Evolutionary conservation across 768 basidiomycete genomes (phyloP).

Genomic region (Phaeotremella skinneri): DNA sequence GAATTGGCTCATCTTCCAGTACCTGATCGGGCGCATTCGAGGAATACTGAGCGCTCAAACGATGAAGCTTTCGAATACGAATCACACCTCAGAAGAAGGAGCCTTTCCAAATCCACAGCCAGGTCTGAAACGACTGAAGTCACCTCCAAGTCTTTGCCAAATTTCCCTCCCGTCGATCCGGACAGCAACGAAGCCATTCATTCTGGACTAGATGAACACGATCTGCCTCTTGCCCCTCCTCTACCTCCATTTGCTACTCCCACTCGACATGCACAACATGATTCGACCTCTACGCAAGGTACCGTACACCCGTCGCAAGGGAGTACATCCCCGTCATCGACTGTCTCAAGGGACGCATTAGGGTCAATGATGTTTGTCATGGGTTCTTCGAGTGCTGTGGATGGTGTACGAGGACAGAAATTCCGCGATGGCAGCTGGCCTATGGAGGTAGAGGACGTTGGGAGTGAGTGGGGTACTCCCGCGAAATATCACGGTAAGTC

Average conservation of each 20-base stretch:
- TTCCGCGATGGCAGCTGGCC: constrained; percentile 28
- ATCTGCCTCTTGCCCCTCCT: constrained; percentile 17
- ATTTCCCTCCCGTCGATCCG: not conserved
- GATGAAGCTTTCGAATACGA: constrained; percentile 49
- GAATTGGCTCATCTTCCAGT: constrained; percentile 13
- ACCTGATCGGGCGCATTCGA: constrained; percentile 35
- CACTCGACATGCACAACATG: constrained; percentile 20
- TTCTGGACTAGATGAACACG: constrained; percentile 3
- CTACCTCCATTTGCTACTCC: constrained; percentile 29
- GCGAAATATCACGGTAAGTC: constrained; percentile 32
- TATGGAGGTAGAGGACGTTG: constrained; percentile 29
- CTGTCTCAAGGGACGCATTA: constrained; percentile 28
- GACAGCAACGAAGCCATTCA: no score
- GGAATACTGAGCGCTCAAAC: constrained; percentile 35
- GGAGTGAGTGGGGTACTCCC: constrained; percentile 46
- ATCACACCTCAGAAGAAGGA: constrained; percentile 41
- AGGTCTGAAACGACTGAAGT: constrained; percentile 9
- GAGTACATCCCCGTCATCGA: constrained; percentile 32
- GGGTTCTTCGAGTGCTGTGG: constrained; percentile 15
- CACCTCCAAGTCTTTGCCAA: not conserved
- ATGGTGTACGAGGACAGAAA: constrained; percentile 6
- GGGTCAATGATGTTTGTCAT: constrained; percentile 43
- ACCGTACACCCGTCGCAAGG: constrained; percentile 14
- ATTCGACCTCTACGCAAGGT: constrained; percentile 27
- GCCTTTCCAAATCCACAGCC: constrained; percentile 38